Evolutionary conservation across 1,284 basidiomycete genomes (phyloP).

Genomic region (Puccinia coronata): DNA sequence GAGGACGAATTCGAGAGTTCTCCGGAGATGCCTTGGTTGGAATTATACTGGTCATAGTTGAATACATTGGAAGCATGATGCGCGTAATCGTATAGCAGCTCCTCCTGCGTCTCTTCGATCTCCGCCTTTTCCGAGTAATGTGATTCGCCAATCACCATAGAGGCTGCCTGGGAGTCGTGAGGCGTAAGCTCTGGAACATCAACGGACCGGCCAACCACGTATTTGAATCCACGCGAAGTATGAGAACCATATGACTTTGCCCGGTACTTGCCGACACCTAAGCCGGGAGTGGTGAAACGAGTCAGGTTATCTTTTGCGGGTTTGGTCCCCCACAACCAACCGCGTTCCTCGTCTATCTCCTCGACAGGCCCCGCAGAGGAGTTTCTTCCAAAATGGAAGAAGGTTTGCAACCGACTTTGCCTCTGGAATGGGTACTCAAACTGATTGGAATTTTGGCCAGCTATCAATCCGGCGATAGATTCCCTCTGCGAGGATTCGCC

Average conservation of each 20-base stretch:
- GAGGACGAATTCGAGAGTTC: not conserved
- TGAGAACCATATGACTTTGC: not conserved
- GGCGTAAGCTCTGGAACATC: not conserved
- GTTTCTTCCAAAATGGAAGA: not conserved
- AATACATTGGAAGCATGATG: not conserved
- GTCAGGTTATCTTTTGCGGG: slow-evolving; percentile 11
- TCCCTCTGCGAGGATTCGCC: not conserved
- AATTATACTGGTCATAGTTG: slow-evolving; percentile 7
- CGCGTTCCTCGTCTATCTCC: slow-evolving; percentile 36
- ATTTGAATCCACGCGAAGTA: slow-evolving; percentile 19
- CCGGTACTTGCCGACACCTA: slow-evolving; percentile 33
- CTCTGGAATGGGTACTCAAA: slow-evolving; percentile 23
- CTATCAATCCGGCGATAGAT: slow-evolving; percentile 1
- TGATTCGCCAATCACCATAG: not conserved
- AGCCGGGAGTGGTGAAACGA: slow-evolving; percentile 13
- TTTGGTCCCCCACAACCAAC: slow-evolving; percentile 36
- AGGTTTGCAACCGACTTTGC: slow-evolving; percentile 1
- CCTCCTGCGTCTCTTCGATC: not conserved
- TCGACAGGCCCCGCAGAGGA: not conserved
- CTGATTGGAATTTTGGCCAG: not conserved
- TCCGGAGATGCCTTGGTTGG: not conserved
- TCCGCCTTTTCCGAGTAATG: slow-evolving; percentile 2
- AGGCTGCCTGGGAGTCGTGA: not conserved
- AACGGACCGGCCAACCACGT: slow-evolving; percentile 1
- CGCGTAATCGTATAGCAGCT: slow-evolving; percentile 14